Evolutionary conservation across 2,329 filamentous ascomycete species (phyloP).

Genomic region (Dothideomycetes sp.): DNA sequence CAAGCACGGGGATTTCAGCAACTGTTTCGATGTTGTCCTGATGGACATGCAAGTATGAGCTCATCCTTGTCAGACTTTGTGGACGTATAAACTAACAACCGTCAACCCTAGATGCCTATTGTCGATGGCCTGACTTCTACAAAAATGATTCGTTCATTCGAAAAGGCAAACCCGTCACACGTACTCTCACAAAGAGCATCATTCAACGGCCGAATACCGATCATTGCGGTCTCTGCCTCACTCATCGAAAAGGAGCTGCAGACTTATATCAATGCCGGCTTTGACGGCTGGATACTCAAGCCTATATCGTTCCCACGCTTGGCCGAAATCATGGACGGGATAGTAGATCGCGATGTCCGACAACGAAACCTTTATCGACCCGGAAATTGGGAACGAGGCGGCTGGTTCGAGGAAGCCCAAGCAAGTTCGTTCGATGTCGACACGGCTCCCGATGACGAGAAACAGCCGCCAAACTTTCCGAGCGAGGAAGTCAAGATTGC

Average conservation of each 20-base stretch:
- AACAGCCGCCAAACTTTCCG: slow-evolving; percentile 12
- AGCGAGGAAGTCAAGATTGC: slow-evolving; percentile 20
- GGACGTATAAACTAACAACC: no score
- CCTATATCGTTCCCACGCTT: slow-evolving; percentile 74
- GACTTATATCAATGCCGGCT: slow-evolving; percentile 65
- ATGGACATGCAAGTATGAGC: slow-evolving; percentile 85
- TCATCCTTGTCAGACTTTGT: no score
- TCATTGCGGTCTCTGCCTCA: slow-evolving; percentile 81
- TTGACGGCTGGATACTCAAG: slow-evolving; percentile 86
- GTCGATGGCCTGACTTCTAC: slow-evolving; percentile 74
- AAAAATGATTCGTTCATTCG: slow-evolving; percentile 69
- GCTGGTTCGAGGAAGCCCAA: slow-evolving; percentile 57
- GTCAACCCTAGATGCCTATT: slow-evolving; percentile 84
- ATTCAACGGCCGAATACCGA: slow-evolving; percentile 57
- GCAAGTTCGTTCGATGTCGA: slow-evolving; percentile 25
- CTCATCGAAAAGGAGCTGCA: slow-evolving; percentile 58
- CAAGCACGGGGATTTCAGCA: slow-evolving; percentile 53
- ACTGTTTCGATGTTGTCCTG: slow-evolving; percentile 63
- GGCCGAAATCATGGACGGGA: slow-evolving; percentile 56
- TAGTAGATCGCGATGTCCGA: slow-evolving; percentile 50
- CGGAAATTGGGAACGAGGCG: slow-evolving; percentile 74
- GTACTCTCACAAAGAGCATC: slow-evolving; percentile 48
- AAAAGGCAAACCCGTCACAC: slow-evolving; percentile 42
- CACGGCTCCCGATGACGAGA: slow-evolving; percentile 21
- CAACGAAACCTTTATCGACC: slow-evolving; percentile 54